A percentile compares a stretch with the other conserved stretches of the same genome.
Conservation (phyloP, 2,329 filamentous ascomycete species). For the Nigrospora oryzae region DNA sequence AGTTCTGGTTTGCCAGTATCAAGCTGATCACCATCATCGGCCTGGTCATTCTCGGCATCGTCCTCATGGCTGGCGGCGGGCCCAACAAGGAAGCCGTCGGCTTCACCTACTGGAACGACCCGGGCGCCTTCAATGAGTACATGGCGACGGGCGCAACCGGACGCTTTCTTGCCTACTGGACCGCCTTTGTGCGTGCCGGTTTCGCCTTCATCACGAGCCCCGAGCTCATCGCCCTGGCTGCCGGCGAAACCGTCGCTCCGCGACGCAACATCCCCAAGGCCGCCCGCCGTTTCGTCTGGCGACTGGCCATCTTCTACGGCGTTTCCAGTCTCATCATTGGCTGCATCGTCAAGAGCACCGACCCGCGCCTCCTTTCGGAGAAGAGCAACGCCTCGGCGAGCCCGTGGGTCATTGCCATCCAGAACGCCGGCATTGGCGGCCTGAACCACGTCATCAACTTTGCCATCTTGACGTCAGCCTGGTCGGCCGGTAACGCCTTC, state of each 20-base stretch:
- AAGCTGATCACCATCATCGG: conserved; percentile 52
- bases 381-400: conserved; percentile 52
- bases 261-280: conserved; percentile 60
- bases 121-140: conserved; percentile 37
- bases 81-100: conserved; percentile 40
- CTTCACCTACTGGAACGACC: conserved; percentile 39
- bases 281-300: conserved; percentile 51
- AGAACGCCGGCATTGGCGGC: conserved; percentile 52
- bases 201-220: conserved; percentile 56
- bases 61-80: conserved; percentile 48
- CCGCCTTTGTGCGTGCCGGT: conserved; percentile 45
- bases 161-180: conserved; percentile 51
- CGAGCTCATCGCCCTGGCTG: conserved; percentile 56
- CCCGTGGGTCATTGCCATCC: conserved; percentile 60
- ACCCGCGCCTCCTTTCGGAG: conserved; percentile 48
- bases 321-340: conserved; percentile 54
- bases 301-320: conserved; percentile 56
- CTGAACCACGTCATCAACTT: conserved; percentile 62
- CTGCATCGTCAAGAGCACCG: conserved; percentile 56
- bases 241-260: conserved; percentile 56
- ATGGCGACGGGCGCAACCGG: conserved; percentile 35
- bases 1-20: conserved; percentile 53
- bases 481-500: conserved; percentile 53
- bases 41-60: conserved; percentile 45
- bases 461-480: conserved; percentile 58